Conservation (phyloP, 768 basidiomycete species). For the Wakefieldia striispora region DNA sequence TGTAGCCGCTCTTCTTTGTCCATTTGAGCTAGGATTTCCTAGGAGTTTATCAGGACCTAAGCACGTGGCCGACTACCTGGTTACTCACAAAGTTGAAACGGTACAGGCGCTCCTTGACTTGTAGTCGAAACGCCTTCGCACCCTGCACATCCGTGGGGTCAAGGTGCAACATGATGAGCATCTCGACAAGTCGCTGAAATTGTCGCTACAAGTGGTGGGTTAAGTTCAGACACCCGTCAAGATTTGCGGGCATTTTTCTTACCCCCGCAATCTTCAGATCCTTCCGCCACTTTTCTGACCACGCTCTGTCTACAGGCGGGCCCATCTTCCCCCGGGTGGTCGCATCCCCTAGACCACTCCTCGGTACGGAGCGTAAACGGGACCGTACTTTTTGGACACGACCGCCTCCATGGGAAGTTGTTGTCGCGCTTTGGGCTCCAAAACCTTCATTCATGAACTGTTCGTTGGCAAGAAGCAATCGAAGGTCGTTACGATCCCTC, state of each 20-base stretch:
- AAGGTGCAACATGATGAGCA: slow-evolving; percentile 76
- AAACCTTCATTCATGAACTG: slow-evolving; percentile 74
- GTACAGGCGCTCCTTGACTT: slow-evolving; percentile 93
- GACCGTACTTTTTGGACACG: slow-evolving; percentile 38
- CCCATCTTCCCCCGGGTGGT: slow-evolving; percentile 59
- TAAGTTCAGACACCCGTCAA: slow-evolving; percentile 1
- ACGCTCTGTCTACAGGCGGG: slow-evolving; percentile 72
- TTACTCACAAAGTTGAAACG: slow-evolving; percentile 88
- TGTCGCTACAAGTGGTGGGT: slow-evolving; percentile 61
- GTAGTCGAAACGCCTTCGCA: slow-evolving; percentile 71
- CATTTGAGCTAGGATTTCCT: slow-evolving; percentile 88
- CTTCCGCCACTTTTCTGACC: slow-evolving; percentile 77
- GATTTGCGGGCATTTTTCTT: slow-evolving; percentile 18
- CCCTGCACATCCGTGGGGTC: slow-evolving; percentile 56
- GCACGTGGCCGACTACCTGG: neutral
- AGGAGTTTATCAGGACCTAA: slow-evolving; percentile 1
- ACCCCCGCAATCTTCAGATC: slow-evolving; percentile 91
- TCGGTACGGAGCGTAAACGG: slow-evolving; percentile 30
- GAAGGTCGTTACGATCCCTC: slow-evolving; percentile 86
- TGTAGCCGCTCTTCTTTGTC: slow-evolving; percentile 84
- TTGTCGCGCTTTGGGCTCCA: slow-evolving; percentile 33
- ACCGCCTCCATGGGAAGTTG: slow-evolving; percentile 49
- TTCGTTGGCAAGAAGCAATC: slow-evolving; percentile 64
- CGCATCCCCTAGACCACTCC: slow-evolving; percentile 21
- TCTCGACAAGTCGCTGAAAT: slow-evolving; percentile 89